Percentiles rank a stretch among this genome's conserved stretches.
Conservation (phyloP, 2,329 filamentous ascomycete genomes). For the Neofusicoccum kwambonambiense region DNA sequence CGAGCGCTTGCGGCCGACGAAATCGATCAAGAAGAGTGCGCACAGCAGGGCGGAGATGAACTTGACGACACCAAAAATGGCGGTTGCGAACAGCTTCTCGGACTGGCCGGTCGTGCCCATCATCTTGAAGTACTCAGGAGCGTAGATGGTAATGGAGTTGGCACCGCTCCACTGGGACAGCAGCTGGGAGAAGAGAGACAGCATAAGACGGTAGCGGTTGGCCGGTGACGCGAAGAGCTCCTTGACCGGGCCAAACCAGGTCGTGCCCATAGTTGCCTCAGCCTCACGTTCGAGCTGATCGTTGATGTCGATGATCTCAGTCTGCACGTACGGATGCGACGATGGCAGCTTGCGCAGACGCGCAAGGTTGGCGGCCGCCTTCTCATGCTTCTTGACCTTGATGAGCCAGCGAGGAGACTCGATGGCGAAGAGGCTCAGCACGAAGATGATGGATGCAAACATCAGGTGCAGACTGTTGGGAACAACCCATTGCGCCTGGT, state of each 20-base stretch:
- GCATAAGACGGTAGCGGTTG: conserved; percentile 72
- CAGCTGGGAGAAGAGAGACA: conserved; percentile 67
- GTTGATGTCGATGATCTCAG: conserved; percentile 65
- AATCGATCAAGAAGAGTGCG: conserved; percentile 76
- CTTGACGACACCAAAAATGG: conserved; percentile 74
- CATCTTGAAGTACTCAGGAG: conserved; percentile 69
- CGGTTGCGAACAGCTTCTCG: conserved; percentile 70
- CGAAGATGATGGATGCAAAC: conserved; percentile 69
- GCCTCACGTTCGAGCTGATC: conserved; percentile 67
- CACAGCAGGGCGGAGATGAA: conserved; percentile 65
- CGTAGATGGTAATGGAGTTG: conserved; percentile 73
- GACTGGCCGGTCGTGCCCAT: conserved; percentile 67
- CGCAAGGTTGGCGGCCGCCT: conserved; percentile 57
- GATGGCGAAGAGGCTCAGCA: conserved; percentile 65
- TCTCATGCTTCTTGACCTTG: conserved; percentile 60
- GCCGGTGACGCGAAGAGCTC: conserved; percentile 66
- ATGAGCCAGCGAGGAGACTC: conserved; percentile 72
- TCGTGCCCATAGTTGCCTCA: conserved; percentile 66
- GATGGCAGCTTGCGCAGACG: conserved; percentile 59
- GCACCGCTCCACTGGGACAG: conserved; percentile 73
- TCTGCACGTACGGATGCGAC: conserved; percentile 60
- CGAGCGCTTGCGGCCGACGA: conserved; percentile 68
- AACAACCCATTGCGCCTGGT: conserved; percentile 55
- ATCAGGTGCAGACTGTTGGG: conserved; percentile 76
- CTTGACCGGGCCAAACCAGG: conserved; percentile 64